Percentiles rank a stretch among this genome's conserved stretches.
Conservation (phyloP, 768 basidiomycete genomes). For the Chalciporus sphaerocephalus region DNA sequence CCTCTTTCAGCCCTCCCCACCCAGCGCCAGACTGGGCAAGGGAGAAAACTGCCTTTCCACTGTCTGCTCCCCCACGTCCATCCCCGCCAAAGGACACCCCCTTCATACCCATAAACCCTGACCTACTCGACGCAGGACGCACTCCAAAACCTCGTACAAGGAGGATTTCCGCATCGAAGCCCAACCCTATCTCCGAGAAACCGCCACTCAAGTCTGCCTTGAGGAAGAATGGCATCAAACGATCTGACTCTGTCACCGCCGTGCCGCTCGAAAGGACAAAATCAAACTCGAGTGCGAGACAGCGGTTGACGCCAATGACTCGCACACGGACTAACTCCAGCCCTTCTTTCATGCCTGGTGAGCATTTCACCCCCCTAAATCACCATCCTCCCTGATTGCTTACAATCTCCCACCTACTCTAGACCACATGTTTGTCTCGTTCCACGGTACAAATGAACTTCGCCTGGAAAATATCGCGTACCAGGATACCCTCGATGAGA, state of each 20-base stretch:
- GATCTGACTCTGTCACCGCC: conserved; percentile 21
- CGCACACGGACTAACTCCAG: conserved; percentile 35
- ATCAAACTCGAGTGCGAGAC: conserved; percentile 38
- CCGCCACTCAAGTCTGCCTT: conserved; percentile 54
- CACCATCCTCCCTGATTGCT: conserved; percentile 20
- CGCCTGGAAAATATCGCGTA: conserved; percentile 42
- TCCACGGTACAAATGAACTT: conserved; percentile 62
- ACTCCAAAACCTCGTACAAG: conserved; percentile 33
- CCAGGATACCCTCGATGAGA: conserved; percentile 55
- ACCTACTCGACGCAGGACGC: conserved; percentile 14
- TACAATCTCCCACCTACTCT: conserved; percentile 15
- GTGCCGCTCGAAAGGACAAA: conserved; percentile 36
- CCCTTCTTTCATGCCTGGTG: conserved; percentile 33
- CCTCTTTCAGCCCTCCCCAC: conserved; percentile 29
- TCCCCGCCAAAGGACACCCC: conserved; percentile 18
- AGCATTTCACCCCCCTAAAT: conserved; percentile 1
- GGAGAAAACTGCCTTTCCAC: conserved; percentile 32
- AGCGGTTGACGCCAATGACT: conserved; percentile 29
- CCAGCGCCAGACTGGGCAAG: conserved; percentile 32
- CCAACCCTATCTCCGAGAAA: conserved; percentile 24
- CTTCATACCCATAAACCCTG: conserved; percentile 26
- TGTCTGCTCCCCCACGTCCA: conserved; percentile 18
- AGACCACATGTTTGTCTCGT: conserved; percentile 74
- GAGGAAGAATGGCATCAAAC: conserved; percentile 41
- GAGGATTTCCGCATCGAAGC: conserved; percentile 31